Evolutionary conservation across 305 asterid species (phyloP), one percentile per base, ranked within the genome.

Genomic region (Solanum hybrid): DNA sequence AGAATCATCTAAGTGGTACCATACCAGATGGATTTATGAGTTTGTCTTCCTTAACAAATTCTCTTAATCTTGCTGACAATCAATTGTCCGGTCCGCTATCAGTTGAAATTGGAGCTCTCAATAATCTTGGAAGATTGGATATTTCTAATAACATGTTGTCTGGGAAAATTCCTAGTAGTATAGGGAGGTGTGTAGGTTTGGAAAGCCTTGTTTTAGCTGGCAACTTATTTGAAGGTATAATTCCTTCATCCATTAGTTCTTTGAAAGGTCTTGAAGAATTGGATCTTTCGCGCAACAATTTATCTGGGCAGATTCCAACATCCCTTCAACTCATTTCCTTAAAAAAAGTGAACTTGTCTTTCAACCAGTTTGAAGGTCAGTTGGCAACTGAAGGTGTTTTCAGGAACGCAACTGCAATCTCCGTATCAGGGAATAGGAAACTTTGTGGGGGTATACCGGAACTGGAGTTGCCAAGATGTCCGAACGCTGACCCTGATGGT

Each of bases 281-380:
- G 89, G 91, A 92, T 88, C 93, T 92, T 57, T 92, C 94, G 13
- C 70, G 22, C 51, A 92, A 92, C 81, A 89, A 90, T 24, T 87
- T 92, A 32, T 90, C 93, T 3, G 92, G 93, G 29, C 17, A 37
- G 3, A 89, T 81, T 57, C 83, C 90, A 24, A 31, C 22, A 22
- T 81, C 24, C 4, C 33, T 89, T 26, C 70, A 70, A 1, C 65
- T 81, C 14, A 65, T 89, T 80, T 65, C 79, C 38, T 36, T 89
- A 10, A 36, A 27, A 20, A 81, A 15, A 10, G 12, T 89, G 88
- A 81, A 81, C 45, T 70, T 81, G 22, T 89, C 89, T 10, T 68
- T 81, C n/a, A 89, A 89, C 45, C 13, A 80, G 24, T 68, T 89
- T 14, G 90, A 89, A 13, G 90, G 88, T 70, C 82, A 81, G 76